Evolutionary conservation across 192 early-diverging fungal species (phyloP), one percentile per base, ranked within the genome.

Genomic region (Umbelopsis isabellina): DNA sequence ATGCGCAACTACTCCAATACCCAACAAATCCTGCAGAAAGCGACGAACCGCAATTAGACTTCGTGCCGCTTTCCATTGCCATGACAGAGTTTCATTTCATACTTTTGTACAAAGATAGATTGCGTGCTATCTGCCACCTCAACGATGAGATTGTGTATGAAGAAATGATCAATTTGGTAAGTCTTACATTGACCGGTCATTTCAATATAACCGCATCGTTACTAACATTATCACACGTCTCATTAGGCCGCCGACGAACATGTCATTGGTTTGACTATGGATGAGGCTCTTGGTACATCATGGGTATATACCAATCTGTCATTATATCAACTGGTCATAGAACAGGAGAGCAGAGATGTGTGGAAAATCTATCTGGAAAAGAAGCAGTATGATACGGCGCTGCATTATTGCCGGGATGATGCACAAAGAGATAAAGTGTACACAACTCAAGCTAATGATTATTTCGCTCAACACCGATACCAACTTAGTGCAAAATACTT

Each of bases 271-370:
- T 80, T 98, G 74, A 82, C 84, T 0, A 87, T 91, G 4, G 98
- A 98, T 72, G 82, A 79, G 37, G 73, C 85, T 15, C 92, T 93
- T 70, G 88, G 89, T 66, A 97, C 97, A 1, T 95, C 89, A 68
- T 99, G 98, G 98, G 82, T 98, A 27, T 93, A 88, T 47, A 97
- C 96, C 6, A 90, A 89, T n/a, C 67, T 79, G 12, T 83, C 90
- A 3, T 87, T 99, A 44, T 93, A 90, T 71, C 97, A 99, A 81
- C 79, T 99, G n/a, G 85, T 95, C 27, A 87, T 98, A 23, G 90
- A 84, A 0, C 91, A 97, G 37, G 98, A 99, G 83, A 95, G 95
- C 66, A 88, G 95, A 44, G 91, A 99, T 70, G 91, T 97, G 6
- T 99, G 98, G 98, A 85, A 88, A 37, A 85, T 98, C 2, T 98